Evolutionary conservation across 768 basidiomycete genomes (phyloP), one percentile per base, ranked within the genome.

Genomic region (Tephrocybe rancida): DNA sequence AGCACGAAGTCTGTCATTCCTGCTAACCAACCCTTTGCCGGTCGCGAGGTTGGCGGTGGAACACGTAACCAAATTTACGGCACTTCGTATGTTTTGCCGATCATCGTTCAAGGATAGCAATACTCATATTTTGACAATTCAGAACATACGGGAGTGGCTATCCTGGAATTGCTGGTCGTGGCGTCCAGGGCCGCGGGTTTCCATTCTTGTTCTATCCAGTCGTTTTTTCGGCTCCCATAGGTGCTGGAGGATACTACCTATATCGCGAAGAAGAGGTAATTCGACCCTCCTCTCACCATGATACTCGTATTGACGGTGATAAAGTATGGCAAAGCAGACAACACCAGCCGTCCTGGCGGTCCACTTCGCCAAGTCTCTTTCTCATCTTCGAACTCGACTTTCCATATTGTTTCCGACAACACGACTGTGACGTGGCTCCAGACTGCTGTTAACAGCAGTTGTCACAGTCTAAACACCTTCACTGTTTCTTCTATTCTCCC

Each of bases 151-250:
- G 83, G 6, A 83, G 80, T 47, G 83, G 83, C 1, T 84, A 84
- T 56, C 82, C 82, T 30, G 78, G 77, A 0, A 39, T 67, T 4
- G 37, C 56, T 13, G 69, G 68, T 19, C 71, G 69, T 7, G 78
- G 80, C 11, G 79, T 82, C 16, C 41, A 54, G 1, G 73, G 72
- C 0, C 68, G 75, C 1, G 75, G 74, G 2, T 83, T 84, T 58
- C 83, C 82, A 1, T 84, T 82, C 37, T 72, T 71, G 58, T 85
- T 76, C 65, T 85, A 82, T 79, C 84, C 83, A 0, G 19, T 84
- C 10, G 69, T 77, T 1, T 84, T 79, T 76, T 70, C 67, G 6
- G 65, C 63, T 11, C 54, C 39, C 16, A 58, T 44, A 21, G 71
- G 41, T 35, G 66, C 47, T 54, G 19, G 61, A n/a, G 46, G 51